These are phyloP conservation scores for Cnidoscolus chayamansa DNA, from an alignment of 441 rosid species.

Conservation along the genomic window DNA sequence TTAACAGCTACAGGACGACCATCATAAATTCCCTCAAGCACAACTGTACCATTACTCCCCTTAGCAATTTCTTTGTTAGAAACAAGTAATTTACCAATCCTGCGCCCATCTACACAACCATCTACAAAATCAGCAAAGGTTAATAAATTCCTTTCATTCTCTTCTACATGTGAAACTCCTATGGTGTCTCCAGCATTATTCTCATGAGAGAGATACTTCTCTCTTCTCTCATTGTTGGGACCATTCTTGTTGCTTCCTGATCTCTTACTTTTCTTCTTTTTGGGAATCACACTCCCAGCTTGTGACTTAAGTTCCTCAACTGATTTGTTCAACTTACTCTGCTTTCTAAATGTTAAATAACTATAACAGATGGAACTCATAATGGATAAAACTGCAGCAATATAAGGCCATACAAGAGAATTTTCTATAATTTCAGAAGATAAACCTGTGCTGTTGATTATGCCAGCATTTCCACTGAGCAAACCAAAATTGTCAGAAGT, in stretches of 20 bases:
- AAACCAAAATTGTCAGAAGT: slow-evolving; percentile 28
- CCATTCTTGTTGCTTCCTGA: slow-evolving; percentile 43
- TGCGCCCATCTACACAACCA: slow-evolving; percentile 45
- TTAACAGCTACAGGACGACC: slow-evolving; percentile 84
- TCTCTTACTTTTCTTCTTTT: slow-evolving; percentile 65
- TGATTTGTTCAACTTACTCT: slow-evolving; percentile 38
- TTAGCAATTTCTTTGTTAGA: slow-evolving; percentile 72
- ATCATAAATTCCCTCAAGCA: slow-evolving; percentile 73
- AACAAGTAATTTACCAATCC: slow-evolving; percentile 65
- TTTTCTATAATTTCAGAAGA: slow-evolving; percentile 26
- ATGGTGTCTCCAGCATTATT: slow-evolving; percentile 23
- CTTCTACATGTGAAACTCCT: slow-evolving; percentile 33
- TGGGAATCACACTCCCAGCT: slow-evolving; percentile 30
- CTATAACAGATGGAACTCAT: slow-evolving; percentile 32
- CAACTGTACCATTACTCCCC: slow-evolving; percentile 86
- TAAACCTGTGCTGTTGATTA: slow-evolving; percentile 21
- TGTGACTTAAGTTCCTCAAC: slow-evolving; percentile 37
- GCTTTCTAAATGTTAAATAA: slow-evolving; percentile 27
- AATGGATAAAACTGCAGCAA: slow-evolving; percentile 33
- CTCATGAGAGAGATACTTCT: slow-evolving; percentile 28
- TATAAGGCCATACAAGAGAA: slow-evolving; percentile 25
- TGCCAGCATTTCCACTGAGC: slow-evolving; percentile 27
- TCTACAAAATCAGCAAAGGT: slow-evolving; percentile 37
- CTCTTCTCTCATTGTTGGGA: slow-evolving; percentile 38
- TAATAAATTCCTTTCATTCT: slow-evolving; percentile 35